Evolutionary conservation across 345 rosid genomes (phyloP), one percentile per base, ranked within the genome.

Genomic region (Rubroshorea leprosula): DNA sequence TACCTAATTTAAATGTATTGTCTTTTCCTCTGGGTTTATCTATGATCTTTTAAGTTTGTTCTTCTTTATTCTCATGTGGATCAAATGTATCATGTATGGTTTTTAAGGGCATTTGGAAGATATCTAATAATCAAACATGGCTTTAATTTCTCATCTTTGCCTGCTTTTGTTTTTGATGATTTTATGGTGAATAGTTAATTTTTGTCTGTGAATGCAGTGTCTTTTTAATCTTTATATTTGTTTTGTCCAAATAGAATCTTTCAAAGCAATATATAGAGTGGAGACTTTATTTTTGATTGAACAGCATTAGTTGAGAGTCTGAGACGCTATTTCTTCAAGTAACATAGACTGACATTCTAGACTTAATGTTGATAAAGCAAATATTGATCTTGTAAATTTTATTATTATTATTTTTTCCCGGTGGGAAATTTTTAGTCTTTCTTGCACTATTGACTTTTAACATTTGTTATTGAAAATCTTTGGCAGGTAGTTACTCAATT

Each of bases 401-500:
- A 13, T 58, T 45, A 47, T n/a, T n/a, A n/a, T n/a, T n/a, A 23
- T 49, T 29, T n/a, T 49, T 4, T 22, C 4, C 16, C 12, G 7
- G 14, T 45, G 38, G 11, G 21, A 49, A 21, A 29, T 49, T 0
- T 6, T 7, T 3, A 54, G 35, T 17, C 16, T 29, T 49, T 27
- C 19, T 64, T 59, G 22, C 6, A 23, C 52, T 51, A 15, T 24
- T 66, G 45, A 49, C 49, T 51, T 58, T 67, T 24, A 54, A 60
- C 66, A 39, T 13, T 44, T 62, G 44, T 53, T 55, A 38, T 54
- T 60, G 53, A 44, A 20, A 65, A 68, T 17, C 56, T 73, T 25
- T 60, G 58, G 72, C 82, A 93, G 99, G 90, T 93, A 29, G 77
- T 78, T 57, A 89, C 99, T 5, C 97, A 80, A 53, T 89, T 93